Conservation (phyloP, 768 basidiomycete genomes). For the Suillus tomentosus region DNA sequence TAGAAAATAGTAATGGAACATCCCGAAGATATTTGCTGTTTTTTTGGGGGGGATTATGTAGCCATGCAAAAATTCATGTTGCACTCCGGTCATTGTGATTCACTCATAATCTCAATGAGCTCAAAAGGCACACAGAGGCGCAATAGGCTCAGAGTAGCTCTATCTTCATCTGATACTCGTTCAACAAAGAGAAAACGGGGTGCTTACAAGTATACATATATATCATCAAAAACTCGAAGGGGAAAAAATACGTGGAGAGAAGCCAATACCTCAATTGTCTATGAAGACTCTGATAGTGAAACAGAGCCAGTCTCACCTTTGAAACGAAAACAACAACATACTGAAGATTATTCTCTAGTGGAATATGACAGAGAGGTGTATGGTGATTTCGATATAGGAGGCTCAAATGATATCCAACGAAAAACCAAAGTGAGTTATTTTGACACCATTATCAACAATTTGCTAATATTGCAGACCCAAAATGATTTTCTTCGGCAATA, state of each 20-base stretch:
- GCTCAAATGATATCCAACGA: too few relatives aligned
- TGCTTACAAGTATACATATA: not conserved
- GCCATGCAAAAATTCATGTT: not conserved
- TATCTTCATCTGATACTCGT: not conserved
- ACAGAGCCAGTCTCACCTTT: not conserved
- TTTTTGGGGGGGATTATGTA: not conserved
- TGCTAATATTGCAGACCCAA: not conserved
- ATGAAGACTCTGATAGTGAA: not conserved
- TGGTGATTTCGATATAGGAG: not conserved
- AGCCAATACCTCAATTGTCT: not conserved
- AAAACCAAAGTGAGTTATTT: not conserved
- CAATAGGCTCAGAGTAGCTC: not conserved
- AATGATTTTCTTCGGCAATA: constrained; percentile 8
- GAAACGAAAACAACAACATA: not conserved
- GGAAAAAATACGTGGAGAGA: not conserved
- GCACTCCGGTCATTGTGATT: not conserved
- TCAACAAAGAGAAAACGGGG: not conserved
- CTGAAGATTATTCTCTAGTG: not conserved
- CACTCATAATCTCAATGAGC: not conserved
- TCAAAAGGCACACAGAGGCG: not conserved
- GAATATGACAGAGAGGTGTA: not conserved
- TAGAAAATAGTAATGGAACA: not conserved
- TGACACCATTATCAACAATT: too few relatives aligned
- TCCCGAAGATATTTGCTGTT: not conserved
- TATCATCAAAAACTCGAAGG: too few relatives aligned